These are phyloP conservation scores for Diaporthe citri DNA, from an alignment of 2,329 filamentous ascomycete genomes.

Conservation along the genomic window DNA sequence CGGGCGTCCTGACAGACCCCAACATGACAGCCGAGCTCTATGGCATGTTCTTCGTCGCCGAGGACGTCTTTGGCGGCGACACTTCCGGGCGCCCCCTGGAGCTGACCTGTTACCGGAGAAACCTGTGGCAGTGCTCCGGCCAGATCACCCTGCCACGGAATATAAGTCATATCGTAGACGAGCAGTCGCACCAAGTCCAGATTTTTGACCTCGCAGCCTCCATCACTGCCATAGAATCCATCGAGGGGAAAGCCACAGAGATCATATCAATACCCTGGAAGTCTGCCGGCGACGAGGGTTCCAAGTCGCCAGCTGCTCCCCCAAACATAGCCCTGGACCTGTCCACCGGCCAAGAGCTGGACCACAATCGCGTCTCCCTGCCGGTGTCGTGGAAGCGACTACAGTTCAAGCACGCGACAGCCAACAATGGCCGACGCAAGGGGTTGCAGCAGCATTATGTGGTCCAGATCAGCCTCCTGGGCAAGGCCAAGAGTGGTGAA, in stretches of 20 bases:
- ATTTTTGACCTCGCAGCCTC: slow-evolving; percentile 84
- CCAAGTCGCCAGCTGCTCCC: slow-evolving; percentile 64
- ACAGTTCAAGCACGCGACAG: slow-evolving; percentile 96
- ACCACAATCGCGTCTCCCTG: slow-evolving; percentile 82
- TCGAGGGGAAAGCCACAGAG: slow-evolving; percentile 91
- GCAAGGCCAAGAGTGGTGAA: slow-evolving; percentile 77
- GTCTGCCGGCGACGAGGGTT: slow-evolving; percentile 66
- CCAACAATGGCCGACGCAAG: slow-evolving; percentile 94
- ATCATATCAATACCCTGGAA: slow-evolving; percentile 99
- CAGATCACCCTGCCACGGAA: slow-evolving; percentile 83
- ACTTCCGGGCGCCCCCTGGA: slow-evolving; percentile 74
- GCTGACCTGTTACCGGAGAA: slow-evolving; percentile 93
- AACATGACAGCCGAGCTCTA: slow-evolving; percentile 81
- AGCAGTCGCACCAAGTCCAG: slow-evolving; percentile 82
- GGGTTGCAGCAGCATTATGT: slow-evolving; percentile 96
- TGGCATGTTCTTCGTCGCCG: slow-evolving; percentile 90
- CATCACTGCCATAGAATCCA: slow-evolving; percentile 89
- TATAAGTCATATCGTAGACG: slow-evolving; percentile 76
- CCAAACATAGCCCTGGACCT: slow-evolving; percentile 69
- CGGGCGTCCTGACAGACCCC: slow-evolving; percentile 72
- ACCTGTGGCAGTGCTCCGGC: slow-evolving; percentile 94
- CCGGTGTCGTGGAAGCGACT: slow-evolving; percentile 93
- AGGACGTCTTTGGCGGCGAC: slow-evolving; percentile 79
- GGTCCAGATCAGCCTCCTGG: slow-evolving; percentile 85
- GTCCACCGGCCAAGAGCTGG: slow-evolving; percentile 74